These are phyloP conservation scores for Spathaspora passalidarum DNA, from an alignment of 805 yeast species.

Conservation along the genomic window DNA sequence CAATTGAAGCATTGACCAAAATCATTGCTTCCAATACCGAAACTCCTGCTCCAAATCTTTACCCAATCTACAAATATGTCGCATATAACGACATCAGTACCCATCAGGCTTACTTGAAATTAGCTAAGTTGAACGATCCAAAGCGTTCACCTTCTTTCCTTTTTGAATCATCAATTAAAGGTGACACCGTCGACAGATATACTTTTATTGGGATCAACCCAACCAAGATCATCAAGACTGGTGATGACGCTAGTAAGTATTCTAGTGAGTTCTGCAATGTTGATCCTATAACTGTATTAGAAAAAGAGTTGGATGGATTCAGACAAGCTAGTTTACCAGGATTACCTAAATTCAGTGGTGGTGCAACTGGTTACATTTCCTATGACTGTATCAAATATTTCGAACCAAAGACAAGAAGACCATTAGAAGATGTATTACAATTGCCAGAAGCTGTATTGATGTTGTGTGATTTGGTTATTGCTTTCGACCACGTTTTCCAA, in stretches of 20 bases:
- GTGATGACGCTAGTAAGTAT: slow-evolving; percentile 48
- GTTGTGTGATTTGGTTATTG: slow-evolving; percentile 87
- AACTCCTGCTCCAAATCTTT: slow-evolving; percentile 53
- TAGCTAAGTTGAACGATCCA: slow-evolving; percentile 59
- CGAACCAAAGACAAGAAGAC: slow-evolving; percentile 83
- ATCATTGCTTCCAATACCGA: slow-evolving; percentile 19
- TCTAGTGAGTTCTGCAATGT: slow-evolving; percentile 41
- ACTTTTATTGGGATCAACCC: slow-evolving; percentile 91
- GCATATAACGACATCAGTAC: slow-evolving; percentile 82
- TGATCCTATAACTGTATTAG: slow-evolving; percentile 78
- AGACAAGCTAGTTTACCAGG: slow-evolving; percentile 79
- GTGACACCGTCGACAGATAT: slow-evolving; percentile 85
- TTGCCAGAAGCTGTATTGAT: slow-evolving; percentile 91
- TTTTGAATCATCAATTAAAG: slow-evolving; percentile 85
- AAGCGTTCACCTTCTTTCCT: slow-evolving; percentile 67
- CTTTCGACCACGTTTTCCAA: slow-evolving; percentile 92
- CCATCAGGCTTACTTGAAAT: slow-evolving; percentile 82
- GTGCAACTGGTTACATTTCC: slow-evolving; percentile 94
- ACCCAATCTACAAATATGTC: slow-evolving; percentile 75
- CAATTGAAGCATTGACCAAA: slow-evolving; percentile 25
- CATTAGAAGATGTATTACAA: slow-evolving; percentile 71
- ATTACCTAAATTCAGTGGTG: slow-evolving; percentile 82
- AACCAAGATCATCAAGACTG: slow-evolving; percentile 77
- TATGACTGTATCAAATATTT: slow-evolving; percentile 96
- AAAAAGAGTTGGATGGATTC: slow-evolving; percentile 63